phyloP scores from a whole-genome alignment of 352 stramenopile genomes.

The Globisporangium okanoganense region DNA sequence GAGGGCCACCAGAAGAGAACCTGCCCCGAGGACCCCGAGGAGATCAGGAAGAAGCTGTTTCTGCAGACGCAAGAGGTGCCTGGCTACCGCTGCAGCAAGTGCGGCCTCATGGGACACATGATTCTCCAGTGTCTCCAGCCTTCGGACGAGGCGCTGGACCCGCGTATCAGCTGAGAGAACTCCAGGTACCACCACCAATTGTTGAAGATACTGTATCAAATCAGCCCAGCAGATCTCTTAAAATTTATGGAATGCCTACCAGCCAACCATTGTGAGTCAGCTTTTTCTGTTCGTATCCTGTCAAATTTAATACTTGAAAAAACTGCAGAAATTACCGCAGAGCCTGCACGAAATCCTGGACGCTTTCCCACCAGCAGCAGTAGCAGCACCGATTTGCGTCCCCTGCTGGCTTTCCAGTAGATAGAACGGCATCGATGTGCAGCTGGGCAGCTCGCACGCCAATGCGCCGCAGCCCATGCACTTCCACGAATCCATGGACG shows the following conservation, averaged over 20 bases:
- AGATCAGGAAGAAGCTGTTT: background rate
- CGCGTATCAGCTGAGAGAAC: background rate
- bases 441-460: slow-evolving; percentile 48
- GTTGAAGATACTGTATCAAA: background rate
- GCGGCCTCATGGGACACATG: slow-evolving; percentile 7
- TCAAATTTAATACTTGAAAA: slow-evolving; percentile 61
- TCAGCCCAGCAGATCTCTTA: too few relatives aligned
- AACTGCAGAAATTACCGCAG: slow-evolving; percentile 78
- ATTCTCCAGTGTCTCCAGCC: background rate
- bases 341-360: slow-evolving; percentile 59
- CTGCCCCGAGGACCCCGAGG: background rate
- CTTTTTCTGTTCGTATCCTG: background rate
- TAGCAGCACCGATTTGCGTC: background rate
- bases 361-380: background rate
- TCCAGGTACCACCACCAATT: background rate
- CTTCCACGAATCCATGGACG: slow-evolving; percentile 73
- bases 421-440: slow-evolving; percentile 56
- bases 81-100: slow-evolving; percentile 5
- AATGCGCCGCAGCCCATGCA: slow-evolving; percentile 73
- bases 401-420: slow-evolving; percentile 37
- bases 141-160: background rate
- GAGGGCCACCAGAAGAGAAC: background rate
- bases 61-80: background rate
- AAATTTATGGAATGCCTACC: background rate
- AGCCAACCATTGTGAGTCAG: background rate